Evolutionary conservation across 306 rosid genomes (phyloP).

Genomic region (Cucumis melo): DNA sequence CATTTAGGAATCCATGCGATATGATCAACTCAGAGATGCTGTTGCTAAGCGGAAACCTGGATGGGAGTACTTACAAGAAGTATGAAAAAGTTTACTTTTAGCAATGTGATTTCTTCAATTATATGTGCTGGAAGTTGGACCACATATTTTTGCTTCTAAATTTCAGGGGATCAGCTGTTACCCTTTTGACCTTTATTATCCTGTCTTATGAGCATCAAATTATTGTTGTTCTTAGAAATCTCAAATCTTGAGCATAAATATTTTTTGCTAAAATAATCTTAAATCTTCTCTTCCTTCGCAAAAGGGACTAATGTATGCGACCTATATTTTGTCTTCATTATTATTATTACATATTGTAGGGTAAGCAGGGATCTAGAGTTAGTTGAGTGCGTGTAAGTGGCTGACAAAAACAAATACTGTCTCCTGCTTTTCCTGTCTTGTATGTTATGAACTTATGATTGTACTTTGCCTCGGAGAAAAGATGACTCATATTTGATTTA

Average conservation of each 20-base stretch:
- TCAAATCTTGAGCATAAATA: background rate
- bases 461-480: background rate
- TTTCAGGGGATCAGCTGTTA: background rate
- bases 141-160: background rate
- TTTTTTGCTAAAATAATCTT: background rate
- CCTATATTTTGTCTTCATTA: background rate
- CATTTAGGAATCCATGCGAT: conserved; percentile 64
- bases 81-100: conserved; percentile 21
- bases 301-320: background rate
- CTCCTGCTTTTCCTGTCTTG: background rate
- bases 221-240: background rate
- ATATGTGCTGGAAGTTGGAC: background rate
- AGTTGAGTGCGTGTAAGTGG: background rate
- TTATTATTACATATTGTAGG: background rate
- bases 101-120: background rate
- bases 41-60: conserved; percentile 86
- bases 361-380: background rate
- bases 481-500: background rate
- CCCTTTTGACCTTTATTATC: background rate
- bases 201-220: background rate
- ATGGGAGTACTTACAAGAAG: conserved; percentile 92
- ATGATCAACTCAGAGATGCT: conserved; percentile 77
- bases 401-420: background rate
- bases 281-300: background rate
- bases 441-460: background rate